These are phyloP conservation scores for Phellinidium pouzarii DNA, from an alignment of 1,284 basidiomycete genomes.

Conservation along the genomic window DNA sequence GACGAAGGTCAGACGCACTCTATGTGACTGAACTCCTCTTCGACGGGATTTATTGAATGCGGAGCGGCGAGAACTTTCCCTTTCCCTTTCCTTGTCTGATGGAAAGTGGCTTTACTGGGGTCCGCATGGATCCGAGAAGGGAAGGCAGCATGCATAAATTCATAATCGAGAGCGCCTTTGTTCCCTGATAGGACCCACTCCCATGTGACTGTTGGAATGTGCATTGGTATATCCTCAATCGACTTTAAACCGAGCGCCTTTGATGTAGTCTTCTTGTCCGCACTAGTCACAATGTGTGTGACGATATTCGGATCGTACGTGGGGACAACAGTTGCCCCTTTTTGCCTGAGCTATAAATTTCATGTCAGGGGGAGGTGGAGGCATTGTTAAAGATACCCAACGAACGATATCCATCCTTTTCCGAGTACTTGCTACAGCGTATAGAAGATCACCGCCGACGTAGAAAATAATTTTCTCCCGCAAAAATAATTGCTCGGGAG, in stretches of 20 bases:
- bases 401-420: constrained; percentile 56
- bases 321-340: constrained; percentile 51
- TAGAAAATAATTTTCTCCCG: constrained; percentile 51
- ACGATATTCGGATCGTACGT: constrained; percentile 45
- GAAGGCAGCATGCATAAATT: constrained; percentile 42
- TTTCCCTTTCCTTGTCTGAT: constrained; percentile 16
- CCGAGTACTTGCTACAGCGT: constrained; percentile 43
- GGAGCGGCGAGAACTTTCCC: constrained; percentile 21
- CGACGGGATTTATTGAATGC: not conserved
- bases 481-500: constrained; percentile 32
- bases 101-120: not conserved
- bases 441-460: constrained; percentile 47
- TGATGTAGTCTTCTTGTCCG: constrained; percentile 31
- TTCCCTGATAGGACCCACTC: constrained; percentile 40
- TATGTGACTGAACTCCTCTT: constrained; percentile 16
- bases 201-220: constrained; percentile 60
- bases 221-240: constrained; percentile 48
- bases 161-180: constrained; percentile 25
- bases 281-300: constrained; percentile 60
- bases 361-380: constrained; percentile 1
- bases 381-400: constrained; percentile 13
- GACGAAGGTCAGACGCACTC: constrained; percentile 15
- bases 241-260: constrained; percentile 37
- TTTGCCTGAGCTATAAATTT: constrained; percentile 45
- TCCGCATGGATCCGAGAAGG: constrained; percentile 40